phyloP scores from a whole-genome alignment of 345 rosid genomes.

The Erucastrum elatum region DNA sequence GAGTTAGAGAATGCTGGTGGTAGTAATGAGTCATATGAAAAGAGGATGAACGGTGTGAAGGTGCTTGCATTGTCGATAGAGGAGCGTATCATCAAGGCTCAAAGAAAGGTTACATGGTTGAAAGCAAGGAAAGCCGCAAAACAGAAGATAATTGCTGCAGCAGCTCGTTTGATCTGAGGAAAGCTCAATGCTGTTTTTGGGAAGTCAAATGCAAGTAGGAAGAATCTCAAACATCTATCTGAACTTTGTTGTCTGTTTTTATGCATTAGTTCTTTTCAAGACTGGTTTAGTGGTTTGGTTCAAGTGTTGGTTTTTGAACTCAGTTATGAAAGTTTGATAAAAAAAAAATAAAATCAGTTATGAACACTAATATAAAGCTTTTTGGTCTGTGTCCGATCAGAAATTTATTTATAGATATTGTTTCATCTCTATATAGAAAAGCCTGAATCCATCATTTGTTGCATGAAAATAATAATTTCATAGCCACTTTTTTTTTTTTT shows the following conservation, averaged over 20 bases:
- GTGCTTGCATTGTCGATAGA: not conserved
- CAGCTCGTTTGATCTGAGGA: not conserved
- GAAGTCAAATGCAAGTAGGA: not conserved
- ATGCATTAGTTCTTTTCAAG: not conserved
- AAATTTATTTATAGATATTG: too few relatives aligned
- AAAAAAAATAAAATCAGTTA: too few relatives aligned
- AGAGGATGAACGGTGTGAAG: not conserved
- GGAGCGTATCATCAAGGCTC: not conserved
- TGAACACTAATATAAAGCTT: not conserved
- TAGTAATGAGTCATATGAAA: not conserved
- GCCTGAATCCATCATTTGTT: too few relatives aligned
- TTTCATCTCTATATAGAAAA: too few relatives aligned
- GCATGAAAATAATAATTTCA: too few relatives aligned
- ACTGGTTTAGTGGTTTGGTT: not conserved
- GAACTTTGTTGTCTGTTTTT: not conserved
- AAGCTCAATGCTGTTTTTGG: not conserved
- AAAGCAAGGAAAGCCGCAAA: too few relatives aligned
- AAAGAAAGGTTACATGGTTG: not conserved
- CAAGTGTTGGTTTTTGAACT: not conserved
- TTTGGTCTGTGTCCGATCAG: too few relatives aligned
- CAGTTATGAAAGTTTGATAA: too few relatives aligned
- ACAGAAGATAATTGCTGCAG: constrained; percentile 1
- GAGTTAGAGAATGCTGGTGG: not conserved
- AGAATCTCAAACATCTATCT: not conserved
- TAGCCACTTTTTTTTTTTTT: too few relatives aligned